phyloP scores from a whole-genome alignment of 306 rosid genomes.

The barrel medic (Medicago truncatula) region MtrunA17r5.0-ANR NC_053046.1:6553001-6553500 shows the following conservation, averaged over 20 bases:
- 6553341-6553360: conserved; percentile 52
- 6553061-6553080: conserved; percentile 63
- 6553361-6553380: conserved; percentile 43
- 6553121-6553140: conserved; percentile 49
- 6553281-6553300: conserved; percentile 57
- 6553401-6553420: conserved; percentile 49
- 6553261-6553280: conserved; percentile 43
- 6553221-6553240: conserved; percentile 43
- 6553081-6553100: conserved; percentile 45
- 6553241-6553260: conserved; percentile 49
- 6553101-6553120: conserved; percentile 59
- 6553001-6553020: conserved; percentile 33
- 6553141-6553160: conserved; percentile 56
- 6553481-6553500: conserved; percentile 77
- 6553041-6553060: conserved; percentile 47
- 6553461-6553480: conserved; percentile 82
- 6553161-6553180: conserved; percentile 52
- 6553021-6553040: conserved; percentile 7
- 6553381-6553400: conserved; percentile 52
- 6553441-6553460: conserved; percentile 59
- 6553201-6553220: conserved; percentile 43
- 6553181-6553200: conserved; percentile 58
- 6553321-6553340: conserved; percentile 83
- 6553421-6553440: conserved; percentile 56
- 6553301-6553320: conserved; percentile 60